These are phyloP conservation scores for Blastosporella zonata DNA, from an alignment of 1,284 basidiomycete genomes.

Conservation along the genomic window DNA sequence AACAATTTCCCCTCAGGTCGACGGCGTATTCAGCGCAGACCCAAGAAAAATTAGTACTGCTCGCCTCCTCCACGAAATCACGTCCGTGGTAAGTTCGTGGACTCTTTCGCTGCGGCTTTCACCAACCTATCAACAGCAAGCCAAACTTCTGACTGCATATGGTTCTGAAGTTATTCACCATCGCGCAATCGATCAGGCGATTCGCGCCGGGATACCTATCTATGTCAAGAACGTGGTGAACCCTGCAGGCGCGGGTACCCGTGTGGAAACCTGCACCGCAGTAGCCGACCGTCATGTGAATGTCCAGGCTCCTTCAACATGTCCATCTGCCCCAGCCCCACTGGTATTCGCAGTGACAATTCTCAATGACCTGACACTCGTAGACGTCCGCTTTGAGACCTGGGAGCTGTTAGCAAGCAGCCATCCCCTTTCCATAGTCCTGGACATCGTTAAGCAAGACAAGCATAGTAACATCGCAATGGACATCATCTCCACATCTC, in stretches of 20 bases:
- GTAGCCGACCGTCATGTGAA: too few relatives aligned
- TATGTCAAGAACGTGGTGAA: conserved; percentile 12
- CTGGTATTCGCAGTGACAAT: conserved; percentile 9
- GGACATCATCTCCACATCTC: conserved; percentile 9
- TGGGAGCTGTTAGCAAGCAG: neutral
- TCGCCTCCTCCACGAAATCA: conserved; percentile 6
- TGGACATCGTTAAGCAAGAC: conserved; percentile 1
- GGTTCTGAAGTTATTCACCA: conserved; percentile 13
- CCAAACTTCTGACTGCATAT: conserved; percentile 13
- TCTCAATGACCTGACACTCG: conserved; percentile 9
- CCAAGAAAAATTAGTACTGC: conserved; percentile 11
- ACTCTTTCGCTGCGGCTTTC: neutral
- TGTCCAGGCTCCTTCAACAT: too few relatives aligned
- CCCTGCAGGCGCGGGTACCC: conserved; percentile 10
- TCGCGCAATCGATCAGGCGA: conserved; percentile 13
- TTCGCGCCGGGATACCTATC: conserved; percentile 7
- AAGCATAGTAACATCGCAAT: neutral
- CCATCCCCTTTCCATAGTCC: conserved; percentile 8
- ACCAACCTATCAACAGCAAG: conserved; percentile 2
- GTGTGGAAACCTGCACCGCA: neutral
- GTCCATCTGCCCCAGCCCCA: neutral
- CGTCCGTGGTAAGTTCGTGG: neutral
- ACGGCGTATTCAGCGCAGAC: conserved; percentile 14
- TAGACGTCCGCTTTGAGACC: conserved; percentile 1
- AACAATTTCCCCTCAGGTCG: conserved; percentile 4